Evolutionary conservation across 768 basidiomycete species (phyloP).

Genomic region (Podaxis pistillaris): DNA sequence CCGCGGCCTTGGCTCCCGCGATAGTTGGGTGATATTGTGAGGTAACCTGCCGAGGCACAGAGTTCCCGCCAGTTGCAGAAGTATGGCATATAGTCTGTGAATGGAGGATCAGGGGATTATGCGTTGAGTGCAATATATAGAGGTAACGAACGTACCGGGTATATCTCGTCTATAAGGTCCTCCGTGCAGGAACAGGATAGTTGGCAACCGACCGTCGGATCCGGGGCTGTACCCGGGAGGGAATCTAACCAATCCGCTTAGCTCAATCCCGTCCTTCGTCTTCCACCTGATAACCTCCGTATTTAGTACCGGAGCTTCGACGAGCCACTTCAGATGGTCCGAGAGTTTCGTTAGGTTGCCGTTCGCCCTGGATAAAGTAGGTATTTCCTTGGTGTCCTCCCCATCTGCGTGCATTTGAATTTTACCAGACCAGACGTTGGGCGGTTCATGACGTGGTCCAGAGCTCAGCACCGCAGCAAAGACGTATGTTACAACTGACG

Average conservation of each 20-base stretch:
- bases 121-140: not conserved
- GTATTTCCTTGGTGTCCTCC: slow-evolving; percentile 9
- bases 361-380: not conserved
- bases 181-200: slow-evolving; percentile 11
- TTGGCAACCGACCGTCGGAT: slow-evolving; percentile 5
- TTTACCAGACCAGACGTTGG: slow-evolving; percentile 33
- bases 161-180: slow-evolving; percentile 23
- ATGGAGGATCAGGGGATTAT: not conserved
- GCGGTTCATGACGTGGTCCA: slow-evolving; percentile 29
- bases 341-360: slow-evolving; percentile 24
- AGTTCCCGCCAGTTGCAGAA: slow-evolving; percentile 38
- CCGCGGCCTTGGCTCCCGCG: slow-evolving; percentile 36
- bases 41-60: slow-evolving; percentile 32
- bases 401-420: slow-evolving; percentile 17
- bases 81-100: slow-evolving; percentile 37
- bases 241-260: slow-evolving; percentile 32
- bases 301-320: slow-evolving; percentile 22
- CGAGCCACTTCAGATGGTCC: slow-evolving; percentile 32
- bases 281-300: slow-evolving; percentile 30
- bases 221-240: slow-evolving; percentile 23
- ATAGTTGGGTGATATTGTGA: slow-evolving; percentile 36
- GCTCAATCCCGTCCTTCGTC: slow-evolving; percentile 26
- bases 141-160: slow-evolving; percentile 18
- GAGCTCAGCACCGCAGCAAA: slow-evolving; percentile 33
- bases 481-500: slow-evolving; percentile 24